phyloP scores from a whole-genome alignment of 495 filamentous ascomycete species.

The Penicillium chermesinum region DNA sequence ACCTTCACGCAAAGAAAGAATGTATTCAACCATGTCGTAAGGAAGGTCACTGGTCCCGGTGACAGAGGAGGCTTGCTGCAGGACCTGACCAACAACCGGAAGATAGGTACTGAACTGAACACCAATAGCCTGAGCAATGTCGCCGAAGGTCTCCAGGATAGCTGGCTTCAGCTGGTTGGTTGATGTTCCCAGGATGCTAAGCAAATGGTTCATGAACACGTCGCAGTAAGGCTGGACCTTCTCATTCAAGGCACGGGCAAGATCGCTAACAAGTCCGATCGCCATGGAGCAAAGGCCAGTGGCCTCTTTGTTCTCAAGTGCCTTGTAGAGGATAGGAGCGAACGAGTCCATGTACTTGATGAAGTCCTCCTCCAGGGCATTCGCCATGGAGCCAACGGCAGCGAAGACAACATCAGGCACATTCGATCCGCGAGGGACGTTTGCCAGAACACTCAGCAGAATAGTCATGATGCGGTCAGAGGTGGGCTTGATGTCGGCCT shows the following conservation, averaged over 20 bases:
- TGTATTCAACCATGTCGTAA: conserved; percentile 93
- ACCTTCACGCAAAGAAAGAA: conserved; percentile 88
- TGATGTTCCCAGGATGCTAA: conserved; percentile 75
- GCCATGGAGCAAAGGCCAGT: conserved; percentile 92
- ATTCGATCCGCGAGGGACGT: conserved; percentile 79
- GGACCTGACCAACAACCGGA: conserved; percentile 81
- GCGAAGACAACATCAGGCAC: conserved; percentile 93
- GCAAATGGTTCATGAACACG: conserved; percentile 91
- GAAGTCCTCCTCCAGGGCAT: conserved; percentile 86
- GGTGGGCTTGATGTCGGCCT: conserved; percentile 85
- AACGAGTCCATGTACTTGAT: conserved; percentile 96
- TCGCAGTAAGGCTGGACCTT: conserved; percentile 92
- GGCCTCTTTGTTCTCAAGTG: conserved; percentile 92
- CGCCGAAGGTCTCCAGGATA: conserved; percentile 95
- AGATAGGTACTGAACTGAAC: conserved; percentile 90
- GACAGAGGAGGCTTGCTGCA: conserved; percentile 85
- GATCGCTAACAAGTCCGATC: conserved; percentile 93
- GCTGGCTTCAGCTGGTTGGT: conserved; percentile 97
- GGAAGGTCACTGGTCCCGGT: conserved; percentile 62
- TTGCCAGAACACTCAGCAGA: conserved; percentile 71
- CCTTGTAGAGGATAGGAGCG: conserved; percentile 82
- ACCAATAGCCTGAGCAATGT: conserved; percentile 94
- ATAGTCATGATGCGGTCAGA: conserved; percentile 90
- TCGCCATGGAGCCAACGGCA: conserved; percentile 78
- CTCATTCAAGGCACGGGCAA: conserved; percentile 84